phyloP scores from a whole-genome alignment of 2,329 filamentous ascomycete species.

The Nannizziopsis arthrosporioides region DNA sequence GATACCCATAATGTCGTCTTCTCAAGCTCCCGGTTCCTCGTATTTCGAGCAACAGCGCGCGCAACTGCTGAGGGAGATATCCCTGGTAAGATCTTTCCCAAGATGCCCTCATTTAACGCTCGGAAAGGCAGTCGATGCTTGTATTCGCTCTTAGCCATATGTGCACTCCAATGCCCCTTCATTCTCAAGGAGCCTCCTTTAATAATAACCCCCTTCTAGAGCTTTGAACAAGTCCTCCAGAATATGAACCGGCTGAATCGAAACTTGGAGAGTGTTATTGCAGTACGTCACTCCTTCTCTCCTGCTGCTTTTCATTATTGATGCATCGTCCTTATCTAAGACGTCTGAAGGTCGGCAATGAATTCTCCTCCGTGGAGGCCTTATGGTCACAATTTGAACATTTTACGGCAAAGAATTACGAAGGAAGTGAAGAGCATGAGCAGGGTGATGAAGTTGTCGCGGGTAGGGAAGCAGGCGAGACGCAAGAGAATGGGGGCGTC shows the following conservation, averaged over 20 bases:
- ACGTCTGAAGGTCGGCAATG: conserved; percentile 63
- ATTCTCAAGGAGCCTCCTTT: too few relatives aligned
- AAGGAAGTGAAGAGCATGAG: conserved; percentile 13
- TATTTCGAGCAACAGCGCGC: conserved; percentile 34
- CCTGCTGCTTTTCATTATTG: background rate
- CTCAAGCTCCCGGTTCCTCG: conserved; percentile 9
- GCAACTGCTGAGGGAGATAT: conserved; percentile 34
- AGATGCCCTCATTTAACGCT: too few relatives aligned
- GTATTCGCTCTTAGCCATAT: too few relatives aligned
- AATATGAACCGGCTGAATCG: conserved; percentile 95
- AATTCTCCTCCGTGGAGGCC: conserved; percentile 92
- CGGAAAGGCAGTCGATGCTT: too few relatives aligned
- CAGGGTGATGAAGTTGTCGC: conserved; percentile 4
- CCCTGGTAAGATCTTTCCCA: conserved; percentile 26
- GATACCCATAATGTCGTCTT: conserved; percentile 1
- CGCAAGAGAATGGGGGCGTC: background rate
- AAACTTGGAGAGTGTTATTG: conserved; percentile 78
- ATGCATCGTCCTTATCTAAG: background rate
- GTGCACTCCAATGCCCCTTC: background rate
- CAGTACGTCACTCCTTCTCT: conserved; percentile 44
- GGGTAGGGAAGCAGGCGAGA: background rate
- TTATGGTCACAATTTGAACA: conserved; percentile 96
- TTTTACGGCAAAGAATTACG: conserved; percentile 68
- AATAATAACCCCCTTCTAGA: conserved; percentile 28
- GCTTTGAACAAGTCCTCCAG: conserved; percentile 78